Base-by-base conservation (phyloP, 169 alveolate species). In the Plasmodium chabaudi region DNA sequence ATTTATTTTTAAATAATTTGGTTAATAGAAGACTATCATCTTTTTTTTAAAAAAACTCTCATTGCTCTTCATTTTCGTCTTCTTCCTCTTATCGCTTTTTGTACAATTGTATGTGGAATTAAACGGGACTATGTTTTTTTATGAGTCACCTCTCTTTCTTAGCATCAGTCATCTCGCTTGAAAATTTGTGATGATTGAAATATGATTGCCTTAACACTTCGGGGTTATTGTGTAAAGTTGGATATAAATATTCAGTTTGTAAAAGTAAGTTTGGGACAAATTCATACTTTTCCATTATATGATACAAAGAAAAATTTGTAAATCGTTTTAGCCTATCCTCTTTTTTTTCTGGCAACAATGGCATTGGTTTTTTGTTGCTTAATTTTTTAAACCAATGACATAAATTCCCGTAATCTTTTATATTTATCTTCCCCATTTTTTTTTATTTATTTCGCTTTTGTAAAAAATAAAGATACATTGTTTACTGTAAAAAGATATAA, bases 261-360 rank as follows among this genome's bases (percentile, higher is more conserved):
- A 75, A 57, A 67, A 75, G 70, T 27, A 75, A 69, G 46, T 75
- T 75, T 13, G 88, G 88, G 17, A 75, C 44, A 27, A 75, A 75
- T 56, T 75, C 88, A 44, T 75, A 75, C 67, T 75, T 75, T 61
- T 75, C 88, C 88, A 75, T 75, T 27, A 75, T 75, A 75, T 75
- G 88, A 67, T 75, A 75, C 21, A 75, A 42, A 56, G 88, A 75
- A 75, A 63, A 75, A 56, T 75, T 75, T n/a, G 88, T 75, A 63
- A 75, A 75, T 1, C 42, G 63, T 75, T 75, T 75, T 56, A 75
- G 46, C n/a, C 88, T 63, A 44, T 75, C 88, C 13, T 75, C 75
- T 61, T 75, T 75, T 9, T 75, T 75, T 56, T 75, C 88, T 55
- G 88, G 77, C 53, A 75, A 23, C 10, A 75, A 53, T n/a, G 88